Evolutionary conservation across 441 rosid genomes (phyloP).

Genomic region (Bocquillonia castaneifolia): DNA sequence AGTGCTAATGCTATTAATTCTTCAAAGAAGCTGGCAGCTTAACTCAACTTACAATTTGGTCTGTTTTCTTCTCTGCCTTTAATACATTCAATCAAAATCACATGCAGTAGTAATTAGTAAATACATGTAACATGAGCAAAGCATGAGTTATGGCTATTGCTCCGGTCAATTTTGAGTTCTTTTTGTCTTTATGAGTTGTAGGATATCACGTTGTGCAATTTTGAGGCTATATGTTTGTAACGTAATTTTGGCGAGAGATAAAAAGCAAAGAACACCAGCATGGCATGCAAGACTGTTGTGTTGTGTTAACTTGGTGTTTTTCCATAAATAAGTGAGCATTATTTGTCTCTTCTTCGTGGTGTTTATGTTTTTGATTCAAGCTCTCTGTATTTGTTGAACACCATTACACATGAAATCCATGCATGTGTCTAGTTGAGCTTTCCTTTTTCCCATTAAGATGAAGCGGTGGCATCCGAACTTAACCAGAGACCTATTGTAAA

Average conservation of each 20-base stretch:
- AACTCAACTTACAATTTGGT: conserved; percentile 15
- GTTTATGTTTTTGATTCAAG: background rate
- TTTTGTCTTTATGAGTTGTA: conserved; percentile 16
- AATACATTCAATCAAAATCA: conserved; percentile 1
- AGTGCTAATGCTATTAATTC: conserved; percentile 45
- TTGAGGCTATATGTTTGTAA: conserved; percentile 24
- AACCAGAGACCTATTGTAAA: too few species aligned
- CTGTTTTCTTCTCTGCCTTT: conserved; percentile 10
- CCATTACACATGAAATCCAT: too few species aligned
- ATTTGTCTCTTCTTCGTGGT: background rate
- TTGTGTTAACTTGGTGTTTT: background rate
- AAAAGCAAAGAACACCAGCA: conserved; percentile 17
- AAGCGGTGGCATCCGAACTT: too few species aligned
- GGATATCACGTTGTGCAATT: conserved; percentile 24
- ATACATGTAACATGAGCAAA: conserved; percentile 26
- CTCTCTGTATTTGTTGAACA: background rate
- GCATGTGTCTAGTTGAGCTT: too few species aligned
- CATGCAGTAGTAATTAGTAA: conserved; percentile 33
- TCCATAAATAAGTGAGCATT: background rate
- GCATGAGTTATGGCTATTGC: conserved; percentile 15
- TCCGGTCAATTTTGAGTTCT: conserved; percentile 6
- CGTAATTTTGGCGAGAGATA: conserved; percentile 21
- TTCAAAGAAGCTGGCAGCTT: conserved; percentile 62
- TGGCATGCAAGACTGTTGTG: conserved; percentile 11
- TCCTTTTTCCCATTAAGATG: too few species aligned